Conservation (phyloP, 805 yeast species). For the Starmerella lactis-condensi region DNA sequence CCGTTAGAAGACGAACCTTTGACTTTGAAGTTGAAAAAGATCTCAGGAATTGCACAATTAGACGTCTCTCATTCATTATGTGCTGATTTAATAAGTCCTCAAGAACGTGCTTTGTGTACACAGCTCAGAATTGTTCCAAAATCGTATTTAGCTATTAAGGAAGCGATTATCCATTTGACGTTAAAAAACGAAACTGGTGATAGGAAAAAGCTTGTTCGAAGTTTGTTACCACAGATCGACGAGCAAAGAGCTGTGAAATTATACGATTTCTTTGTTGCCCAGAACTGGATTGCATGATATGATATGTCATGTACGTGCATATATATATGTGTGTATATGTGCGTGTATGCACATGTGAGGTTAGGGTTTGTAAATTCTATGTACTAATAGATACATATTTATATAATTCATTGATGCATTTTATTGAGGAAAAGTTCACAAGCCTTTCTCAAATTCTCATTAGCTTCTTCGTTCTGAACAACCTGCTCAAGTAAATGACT, state of each 20-base stretch:
- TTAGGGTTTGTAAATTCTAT: too few species aligned
- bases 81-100: conserved; percentile 62
- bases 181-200: conserved; percentile 66
- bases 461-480: conserved; percentile 14
- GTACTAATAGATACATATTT: neutral
- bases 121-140: conserved; percentile 74
- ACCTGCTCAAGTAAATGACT: conserved; percentile 15
- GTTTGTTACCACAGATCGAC: conserved; percentile 55
- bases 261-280: conserved; percentile 80
- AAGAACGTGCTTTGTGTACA: conserved; percentile 72
- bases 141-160: conserved; percentile 84
- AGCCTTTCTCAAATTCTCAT: conserved; percentile 14
- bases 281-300: conserved; percentile 48
- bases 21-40: conserved; percentile 18
- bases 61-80: conserved; percentile 49
- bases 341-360: neutral
- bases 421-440: conserved; percentile 13
- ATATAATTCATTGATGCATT: conserved; percentile 6
- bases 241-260: conserved; percentile 70
- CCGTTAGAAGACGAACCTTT: conserved; percentile 11
- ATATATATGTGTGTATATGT: neutral
- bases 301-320: neutral
- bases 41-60: conserved; percentile 21
- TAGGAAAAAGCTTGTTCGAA: conserved; percentile 73
- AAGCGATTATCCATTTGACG: conserved; percentile 70